These are phyloP conservation scores for Immersiporthe knoxdaviesiana DNA, from an alignment of 2,329 filamentous ascomycete species.

Conservation along the genomic window DNA sequence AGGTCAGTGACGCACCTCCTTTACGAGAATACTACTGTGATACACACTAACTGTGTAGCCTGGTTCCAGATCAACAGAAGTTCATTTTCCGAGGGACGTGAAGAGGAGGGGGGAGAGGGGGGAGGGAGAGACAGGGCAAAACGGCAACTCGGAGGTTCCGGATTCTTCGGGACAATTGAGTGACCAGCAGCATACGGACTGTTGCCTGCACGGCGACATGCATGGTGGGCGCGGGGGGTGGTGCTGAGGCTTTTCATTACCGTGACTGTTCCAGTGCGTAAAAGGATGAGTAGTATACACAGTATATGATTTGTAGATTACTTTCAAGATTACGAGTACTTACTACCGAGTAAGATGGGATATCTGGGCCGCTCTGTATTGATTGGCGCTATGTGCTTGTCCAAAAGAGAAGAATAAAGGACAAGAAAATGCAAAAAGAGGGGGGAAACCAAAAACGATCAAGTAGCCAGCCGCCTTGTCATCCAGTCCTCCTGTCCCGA, in stretches of 20 bases:
- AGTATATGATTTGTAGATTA: neutral
- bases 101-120: neutral
- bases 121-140: neutral
- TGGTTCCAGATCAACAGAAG: neutral
- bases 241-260: too few species aligned
- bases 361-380: neutral
- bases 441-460: neutral
- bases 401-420: too few species aligned
- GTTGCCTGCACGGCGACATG: too few species aligned
- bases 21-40: neutral
- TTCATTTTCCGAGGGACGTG: neutral
- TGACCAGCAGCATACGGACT: too few species aligned
- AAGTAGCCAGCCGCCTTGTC: neutral
- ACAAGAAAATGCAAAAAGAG: neutral
- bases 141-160: neutral
- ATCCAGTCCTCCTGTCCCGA: neutral
- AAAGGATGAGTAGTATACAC: too few species aligned
- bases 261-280: neutral
- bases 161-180: neutral
- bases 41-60: neutral
- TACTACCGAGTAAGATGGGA: neutral
- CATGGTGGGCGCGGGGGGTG: too few species aligned
- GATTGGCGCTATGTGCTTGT: neutral
- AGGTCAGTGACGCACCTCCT: neutral
- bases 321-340: neutral